Percentiles rank a stretch among this genome's conserved stretches.
These are phyloP conservation scores for Thelephora aurantiotincta DNA, from an alignment of 768 basidiomycete genomes.

Conservation along the genomic window DNA sequence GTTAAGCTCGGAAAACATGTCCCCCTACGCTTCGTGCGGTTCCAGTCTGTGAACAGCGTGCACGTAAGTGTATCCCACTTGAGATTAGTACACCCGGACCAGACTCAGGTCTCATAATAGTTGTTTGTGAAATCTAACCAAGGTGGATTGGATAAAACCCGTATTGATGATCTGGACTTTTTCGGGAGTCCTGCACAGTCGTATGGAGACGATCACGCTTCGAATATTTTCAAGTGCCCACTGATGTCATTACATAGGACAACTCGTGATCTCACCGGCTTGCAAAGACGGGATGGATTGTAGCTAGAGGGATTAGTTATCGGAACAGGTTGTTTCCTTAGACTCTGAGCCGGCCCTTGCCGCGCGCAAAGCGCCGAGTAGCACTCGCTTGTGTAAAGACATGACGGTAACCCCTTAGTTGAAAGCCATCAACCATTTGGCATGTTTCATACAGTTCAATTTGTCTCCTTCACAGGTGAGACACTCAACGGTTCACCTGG, in stretches of 20 bases:
- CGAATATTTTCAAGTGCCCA: not conserved
- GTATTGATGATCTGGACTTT: constrained; percentile 55
- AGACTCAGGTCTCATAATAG: constrained; percentile 19
- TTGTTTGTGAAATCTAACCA: constrained; percentile 61
- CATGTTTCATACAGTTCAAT: not conserved
- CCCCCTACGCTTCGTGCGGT: constrained; percentile 47
- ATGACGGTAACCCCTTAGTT: not conserved
- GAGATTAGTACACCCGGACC: not conserved
- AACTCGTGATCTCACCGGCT: constrained; percentile 14
- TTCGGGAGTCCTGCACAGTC: constrained; percentile 25
- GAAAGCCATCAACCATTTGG: not conserved
- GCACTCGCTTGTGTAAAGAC: not conserved
- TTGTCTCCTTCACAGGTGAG: not conserved
- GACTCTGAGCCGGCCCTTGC: not conserved
- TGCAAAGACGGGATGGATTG: constrained; percentile 13
- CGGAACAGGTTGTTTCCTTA: not conserved
- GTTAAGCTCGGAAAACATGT: constrained; percentile 33
- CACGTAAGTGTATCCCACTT: constrained; percentile 31
- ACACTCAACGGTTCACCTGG: not conserved
- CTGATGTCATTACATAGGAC: constrained; percentile 6
- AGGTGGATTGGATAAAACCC: constrained; percentile 45
- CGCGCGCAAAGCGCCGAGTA: not conserved
- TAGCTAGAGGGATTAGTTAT: not conserved
- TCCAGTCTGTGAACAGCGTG: constrained; percentile 52
- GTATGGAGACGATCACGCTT: not conserved